Evolutionary conservation across 805 yeast species (phyloP).

Genomic region (Hanseniaspora osmophila): DNA sequence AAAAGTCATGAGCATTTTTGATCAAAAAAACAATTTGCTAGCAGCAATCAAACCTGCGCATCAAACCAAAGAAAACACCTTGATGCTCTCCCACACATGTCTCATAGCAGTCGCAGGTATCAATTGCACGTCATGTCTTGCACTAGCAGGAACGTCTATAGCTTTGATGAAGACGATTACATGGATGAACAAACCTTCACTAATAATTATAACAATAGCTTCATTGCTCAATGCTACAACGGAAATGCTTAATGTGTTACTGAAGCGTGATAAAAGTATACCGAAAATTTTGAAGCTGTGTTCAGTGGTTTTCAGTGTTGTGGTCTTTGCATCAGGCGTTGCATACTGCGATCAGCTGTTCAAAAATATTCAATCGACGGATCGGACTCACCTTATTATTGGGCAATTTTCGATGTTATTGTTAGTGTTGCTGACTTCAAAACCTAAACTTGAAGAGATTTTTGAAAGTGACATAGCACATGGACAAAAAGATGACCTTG

Average conservation of each 20-base stretch:
- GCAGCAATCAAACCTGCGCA: too few relatives aligned
- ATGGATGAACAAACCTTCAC: neutral
- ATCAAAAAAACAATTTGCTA: too few relatives aligned
- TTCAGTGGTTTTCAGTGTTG: neutral
- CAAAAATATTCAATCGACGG: neutral
- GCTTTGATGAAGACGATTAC: neutral
- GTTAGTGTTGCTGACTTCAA: slow-evolving; percentile 1
- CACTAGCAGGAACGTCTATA: neutral
- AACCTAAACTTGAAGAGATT: neutral
- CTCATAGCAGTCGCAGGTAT: neutral
- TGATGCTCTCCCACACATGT: neutral
- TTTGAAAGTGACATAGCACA: neutral
- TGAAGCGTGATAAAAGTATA: neutral
- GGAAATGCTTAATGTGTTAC: neutral
- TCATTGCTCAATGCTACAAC: neutral
- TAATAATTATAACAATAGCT: slow-evolving; percentile 1
- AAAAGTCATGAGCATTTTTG: too few relatives aligned
- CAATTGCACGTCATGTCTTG: neutral
- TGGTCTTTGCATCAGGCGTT: slow-evolving; percentile 1
- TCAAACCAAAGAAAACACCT: neutral
- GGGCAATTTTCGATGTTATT: slow-evolving; percentile 2
- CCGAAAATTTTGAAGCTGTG: neutral
- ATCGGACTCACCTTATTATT: slow-evolving; percentile 1
- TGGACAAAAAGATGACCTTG: slow-evolving; percentile 2
- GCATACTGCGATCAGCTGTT: slow-evolving; percentile 1